Conservation (phyloP, 2,329 filamentous ascomycete genomes). For the Calonectria multiphialidica region DNA sequence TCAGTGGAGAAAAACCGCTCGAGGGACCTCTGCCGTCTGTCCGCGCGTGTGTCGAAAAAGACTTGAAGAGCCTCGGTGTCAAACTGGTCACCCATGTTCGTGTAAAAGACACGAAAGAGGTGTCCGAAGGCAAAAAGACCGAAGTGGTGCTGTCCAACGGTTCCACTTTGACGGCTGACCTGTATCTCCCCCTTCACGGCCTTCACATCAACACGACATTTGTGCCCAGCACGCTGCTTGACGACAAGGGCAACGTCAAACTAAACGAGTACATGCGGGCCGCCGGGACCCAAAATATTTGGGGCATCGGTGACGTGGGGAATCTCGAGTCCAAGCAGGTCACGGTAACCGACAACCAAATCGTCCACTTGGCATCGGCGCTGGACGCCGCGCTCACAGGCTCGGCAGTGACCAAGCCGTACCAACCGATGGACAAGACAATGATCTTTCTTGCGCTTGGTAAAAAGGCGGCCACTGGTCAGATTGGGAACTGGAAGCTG, state of each 20-base stretch:
- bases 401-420: slow-evolving; percentile 17
- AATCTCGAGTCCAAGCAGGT: slow-evolving; percentile 54
- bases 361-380: slow-evolving; percentile 47
- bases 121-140: slow-evolving; percentile 12
- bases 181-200: slow-evolving; percentile 61
- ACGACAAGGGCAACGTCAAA: slow-evolving; percentile 47
- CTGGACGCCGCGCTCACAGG: slow-evolving; percentile 43
- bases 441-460: slow-evolving; percentile 47
- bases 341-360: slow-evolving; percentile 48
- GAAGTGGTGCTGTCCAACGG: slow-evolving; percentile 47
- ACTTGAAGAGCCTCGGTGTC: slow-evolving; percentile 44
- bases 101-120: slow-evolving; percentile 41
- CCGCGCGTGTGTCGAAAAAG: slow-evolving; percentile 40
- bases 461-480: slow-evolving; percentile 44
- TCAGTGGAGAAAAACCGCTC: slow-evolving; percentile 36
- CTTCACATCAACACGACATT: slow-evolving; percentile 57
- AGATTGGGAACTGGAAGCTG: slow-evolving; percentile 50
- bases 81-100: slow-evolving; percentile 47
- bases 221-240: slow-evolving; percentile 48
- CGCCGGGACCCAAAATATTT: slow-evolving; percentile 51
- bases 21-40: slow-evolving; percentile 44
- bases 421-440: slow-evolving; percentile 38
- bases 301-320: slow-evolving; percentile 57
- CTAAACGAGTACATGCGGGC: slow-evolving; percentile 50
- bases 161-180: slow-evolving; percentile 46